Base-by-base conservation (phyloP, 371 early-diverging fungal species). In the Mortierella sp. region DNA sequence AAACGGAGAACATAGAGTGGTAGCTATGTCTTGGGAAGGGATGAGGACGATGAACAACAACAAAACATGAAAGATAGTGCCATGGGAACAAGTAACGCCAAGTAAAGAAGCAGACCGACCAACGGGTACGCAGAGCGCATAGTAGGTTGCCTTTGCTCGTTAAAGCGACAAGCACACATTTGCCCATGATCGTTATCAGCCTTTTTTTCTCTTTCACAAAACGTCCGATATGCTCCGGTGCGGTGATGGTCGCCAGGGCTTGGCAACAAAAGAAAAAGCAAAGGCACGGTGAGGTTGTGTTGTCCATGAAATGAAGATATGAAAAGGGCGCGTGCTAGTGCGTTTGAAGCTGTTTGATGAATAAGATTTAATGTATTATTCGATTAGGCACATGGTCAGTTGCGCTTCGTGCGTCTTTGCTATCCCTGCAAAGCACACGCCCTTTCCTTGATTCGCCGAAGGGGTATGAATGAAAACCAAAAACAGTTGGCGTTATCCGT, bases 261-360 rank as follows among this genome's bases (percentile, higher is more conserved):
- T 68, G 68, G 68, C 68, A 38, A 14, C 14, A 16, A 63, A 63
- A 18, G 10, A 35, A 63, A 63, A 63, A 16, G n/a, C 32, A 35
- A 63, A 14, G 29, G 14, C 60, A 60, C 12, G 29, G 18, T 6
- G 4, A 18, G 21, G 51, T 51, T 27, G 14, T 60, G 60, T 16
- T 51, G 60, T 60, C 32, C 3, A 3, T 60, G 60, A 60, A 60
- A 16, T 63, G 35, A 21, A 51, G 51, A 51, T 0, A 51, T 21
- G 51, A 51, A 21, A 63, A 60, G 35, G 35, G 63, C 63, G 63
- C 63, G 63, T 63, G 63, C 63, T 63, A 63, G 35, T 35, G 63
- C 63, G 32, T 63, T 63, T 35, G 18, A 18, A 51, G 21, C 21
- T 21, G 18, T 7, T 35, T 60, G 63, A 68, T 68, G 68, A 38